These are phyloP conservation scores for Pythium scleroteichum DNA, from an alignment of 352 stramenopile genomes.

Conservation along the genomic window DNA sequence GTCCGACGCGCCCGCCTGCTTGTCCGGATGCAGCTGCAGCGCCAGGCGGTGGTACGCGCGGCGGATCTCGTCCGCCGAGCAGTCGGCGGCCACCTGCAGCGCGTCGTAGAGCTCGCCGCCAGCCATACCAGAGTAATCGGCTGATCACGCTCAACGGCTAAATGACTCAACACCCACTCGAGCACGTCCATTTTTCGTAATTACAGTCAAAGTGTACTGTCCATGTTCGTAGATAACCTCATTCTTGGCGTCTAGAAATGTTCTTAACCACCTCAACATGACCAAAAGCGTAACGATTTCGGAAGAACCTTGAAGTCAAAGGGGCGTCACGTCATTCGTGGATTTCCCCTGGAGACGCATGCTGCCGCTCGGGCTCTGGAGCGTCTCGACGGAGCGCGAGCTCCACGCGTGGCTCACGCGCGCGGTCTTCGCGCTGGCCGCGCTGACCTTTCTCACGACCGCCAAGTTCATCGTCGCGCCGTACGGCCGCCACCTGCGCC, in stretches of 20 bases:
- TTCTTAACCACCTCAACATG: too few species aligned
- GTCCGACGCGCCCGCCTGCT: constrained; percentile 24
- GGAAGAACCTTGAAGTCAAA: too few species aligned
- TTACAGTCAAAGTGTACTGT: too few species aligned
- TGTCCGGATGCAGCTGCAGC: constrained; percentile 66
- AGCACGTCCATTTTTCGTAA: constrained; percentile 6
- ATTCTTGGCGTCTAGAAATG: too few species aligned
- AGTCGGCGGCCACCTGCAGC: constrained; percentile 44
- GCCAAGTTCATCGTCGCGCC: constrained; percentile 54
- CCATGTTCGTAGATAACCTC: too few species aligned
- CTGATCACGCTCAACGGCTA: constrained; percentile 1
- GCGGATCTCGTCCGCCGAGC: constrained; percentile 60
- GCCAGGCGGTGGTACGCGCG: constrained; percentile 71
- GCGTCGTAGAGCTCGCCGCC: constrained; percentile 48
- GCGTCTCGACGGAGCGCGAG: constrained; percentile 39
- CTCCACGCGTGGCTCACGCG: constrained; percentile 49
- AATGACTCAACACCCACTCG: constrained; percentile 16
- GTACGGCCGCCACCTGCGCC: constrained; percentile 56
- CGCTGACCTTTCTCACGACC: constrained; percentile 48
- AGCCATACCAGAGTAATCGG: constrained; percentile 6
- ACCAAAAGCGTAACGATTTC: neutral
- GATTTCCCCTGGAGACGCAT: constrained; percentile 17
- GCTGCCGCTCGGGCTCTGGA: constrained; percentile 27
- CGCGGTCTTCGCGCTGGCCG: constrained; percentile 51
- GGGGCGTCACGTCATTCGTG: too few species aligned